A percentile compares a stretch with the other conserved stretches of the same genome.
phyloP scores from a whole-genome alignment of 805 yeast species.

The Saccharomycopsis sp. region DNA sequence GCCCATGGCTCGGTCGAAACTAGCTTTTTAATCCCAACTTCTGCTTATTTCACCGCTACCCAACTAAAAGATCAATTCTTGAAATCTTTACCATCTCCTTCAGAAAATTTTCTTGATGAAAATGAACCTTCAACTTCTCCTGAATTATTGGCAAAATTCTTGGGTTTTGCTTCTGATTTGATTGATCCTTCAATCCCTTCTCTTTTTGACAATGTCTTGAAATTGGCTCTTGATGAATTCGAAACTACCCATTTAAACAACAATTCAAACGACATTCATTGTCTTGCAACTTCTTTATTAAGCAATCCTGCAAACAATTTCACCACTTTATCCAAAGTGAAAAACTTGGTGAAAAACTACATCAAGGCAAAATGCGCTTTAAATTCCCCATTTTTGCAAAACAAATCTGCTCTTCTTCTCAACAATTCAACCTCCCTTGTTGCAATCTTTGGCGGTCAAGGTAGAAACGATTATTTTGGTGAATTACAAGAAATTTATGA shows the following conservation, averaged over 20 bases:
- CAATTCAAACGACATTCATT: constrained; percentile 64
- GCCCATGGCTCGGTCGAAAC: constrained; percentile 84
- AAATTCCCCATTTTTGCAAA: constrained; percentile 39
- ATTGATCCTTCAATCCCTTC: constrained; percentile 37
- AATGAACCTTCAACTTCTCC: constrained; percentile 83
- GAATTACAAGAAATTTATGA: constrained; percentile 82
- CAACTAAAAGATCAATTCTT: constrained; percentile 82
- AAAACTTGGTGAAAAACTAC: constrained; percentile 70
- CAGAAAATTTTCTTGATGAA: constrained; percentile 79
- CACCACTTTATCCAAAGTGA: constrained; percentile 53
- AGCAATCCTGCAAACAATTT: constrained; percentile 38
- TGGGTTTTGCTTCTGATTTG: constrained; percentile 58
- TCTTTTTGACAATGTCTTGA: constrained; percentile 61
- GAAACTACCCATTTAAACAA: constrained; percentile 70
- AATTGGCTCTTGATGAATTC: constrained; percentile 69
- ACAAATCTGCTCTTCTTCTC: constrained; percentile 50
- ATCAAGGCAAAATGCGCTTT: constrained; percentile 48
- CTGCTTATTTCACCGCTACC: constrained; percentile 67
- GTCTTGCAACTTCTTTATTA: constrained; percentile 68
- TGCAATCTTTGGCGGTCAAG: constrained; percentile 98
- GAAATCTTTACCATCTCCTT: constrained; percentile 65
- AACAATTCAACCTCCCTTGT: constrained; percentile 51
- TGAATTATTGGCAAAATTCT: constrained; percentile 74
- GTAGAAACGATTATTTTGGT: constrained; percentile 96
- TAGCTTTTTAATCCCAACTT: constrained; percentile 78